phyloP scores from a whole-genome alignment of 1,284 basidiomycete genomes.

The Phenoliferia sp. region DNA sequence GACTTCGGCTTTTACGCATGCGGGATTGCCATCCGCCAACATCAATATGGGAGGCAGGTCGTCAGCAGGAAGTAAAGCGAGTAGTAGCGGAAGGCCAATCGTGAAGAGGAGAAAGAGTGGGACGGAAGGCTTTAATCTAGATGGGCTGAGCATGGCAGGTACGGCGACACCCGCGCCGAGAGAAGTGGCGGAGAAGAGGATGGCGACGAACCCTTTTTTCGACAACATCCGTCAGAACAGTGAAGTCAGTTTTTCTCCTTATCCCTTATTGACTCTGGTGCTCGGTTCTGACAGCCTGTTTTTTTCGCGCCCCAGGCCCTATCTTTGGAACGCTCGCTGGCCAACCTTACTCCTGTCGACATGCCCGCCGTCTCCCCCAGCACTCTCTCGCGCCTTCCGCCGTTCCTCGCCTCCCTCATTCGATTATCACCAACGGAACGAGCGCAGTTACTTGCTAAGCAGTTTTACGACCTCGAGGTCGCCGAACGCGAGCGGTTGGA shows the following conservation, averaged over 20 bases:
- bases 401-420: constrained; percentile 74
- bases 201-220: constrained; percentile 49
- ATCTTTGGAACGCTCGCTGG: constrained; percentile 33
- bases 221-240: constrained; percentile 93
- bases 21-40: not conserved
- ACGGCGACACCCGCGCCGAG: not conserved
- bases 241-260: constrained; percentile 48
- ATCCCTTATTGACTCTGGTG: not conserved
- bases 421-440: constrained; percentile 51
- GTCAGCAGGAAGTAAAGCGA: constrained; percentile 13
- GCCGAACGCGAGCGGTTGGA: constrained; percentile 85
- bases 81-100: constrained; percentile 12
- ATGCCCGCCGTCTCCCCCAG: constrained; percentile 52
- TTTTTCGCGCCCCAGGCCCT: constrained; percentile 19
- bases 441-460: constrained; percentile 75
- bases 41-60: constrained; percentile 1
- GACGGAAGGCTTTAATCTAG: constrained; percentile 7
- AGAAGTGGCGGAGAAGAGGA: constrained; percentile 9
- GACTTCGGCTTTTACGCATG: constrained; percentile 43
- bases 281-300: not conserved
- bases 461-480: constrained; percentile 84
- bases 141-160: not conserved
- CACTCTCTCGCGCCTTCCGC: constrained; percentile 55
- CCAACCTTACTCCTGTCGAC: constrained; percentile 69
- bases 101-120: constrained; percentile 27